phyloP scores from a whole-genome alignment of 2,329 filamentous ascomycete species.

The Nemania sp. region DNA sequence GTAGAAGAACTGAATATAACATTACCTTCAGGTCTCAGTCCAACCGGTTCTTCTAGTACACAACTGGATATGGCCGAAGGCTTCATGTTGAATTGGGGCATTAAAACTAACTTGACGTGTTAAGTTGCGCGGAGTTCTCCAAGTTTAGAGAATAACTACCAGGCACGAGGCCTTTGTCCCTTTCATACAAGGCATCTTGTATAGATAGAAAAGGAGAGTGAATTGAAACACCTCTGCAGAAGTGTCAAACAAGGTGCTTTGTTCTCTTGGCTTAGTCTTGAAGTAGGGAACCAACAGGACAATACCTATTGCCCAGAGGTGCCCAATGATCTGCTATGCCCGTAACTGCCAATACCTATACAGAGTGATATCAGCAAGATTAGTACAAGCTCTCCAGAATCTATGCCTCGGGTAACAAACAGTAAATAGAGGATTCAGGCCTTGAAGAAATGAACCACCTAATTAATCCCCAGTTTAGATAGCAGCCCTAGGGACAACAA shows the following conservation, averaged over 20 bases:
- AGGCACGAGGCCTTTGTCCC: background rate
- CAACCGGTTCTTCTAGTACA: background rate
- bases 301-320: background rate
- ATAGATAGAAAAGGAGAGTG: background rate
- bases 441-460: too few species aligned
- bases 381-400: too few species aligned
- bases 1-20: background rate
- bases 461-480: too few species aligned
- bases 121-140: background rate
- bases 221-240: background rate
- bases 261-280: background rate
- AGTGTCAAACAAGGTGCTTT: conserved; percentile 10
- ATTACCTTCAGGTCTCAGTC: background rate
- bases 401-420: too few species aligned
- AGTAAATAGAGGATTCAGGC: too few species aligned
- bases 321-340: background rate
- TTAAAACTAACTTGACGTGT: background rate
- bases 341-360: too few species aligned
- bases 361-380: too few species aligned
- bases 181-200: background rate
- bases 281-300: background rate
- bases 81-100: background rate
- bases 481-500: too few species aligned
- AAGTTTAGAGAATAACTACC: background rate
- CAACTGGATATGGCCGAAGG: background rate